phyloP scores from a whole-genome alignment of 1,284 basidiomycete species.

The Melampsora americana region DNA sequence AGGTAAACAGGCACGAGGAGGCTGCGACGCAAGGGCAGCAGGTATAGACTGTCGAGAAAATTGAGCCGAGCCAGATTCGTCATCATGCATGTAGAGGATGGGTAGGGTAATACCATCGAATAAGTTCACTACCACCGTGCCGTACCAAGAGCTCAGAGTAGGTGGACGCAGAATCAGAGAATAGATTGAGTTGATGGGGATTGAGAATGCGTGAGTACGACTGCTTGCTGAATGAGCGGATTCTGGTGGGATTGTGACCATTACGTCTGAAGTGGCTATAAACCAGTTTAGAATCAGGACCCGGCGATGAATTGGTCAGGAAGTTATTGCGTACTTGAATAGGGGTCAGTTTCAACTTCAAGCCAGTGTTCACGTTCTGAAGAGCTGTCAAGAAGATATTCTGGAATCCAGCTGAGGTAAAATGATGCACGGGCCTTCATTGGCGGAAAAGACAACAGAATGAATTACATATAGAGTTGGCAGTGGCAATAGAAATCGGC shows the following conservation, averaged over 20 bases:
- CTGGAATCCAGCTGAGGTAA: conserved; percentile 71
- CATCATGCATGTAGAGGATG: conserved; percentile 91
- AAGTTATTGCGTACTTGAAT: conserved; percentile 7
- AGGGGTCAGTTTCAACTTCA: conserved; percentile 28
- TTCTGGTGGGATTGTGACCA: conserved; percentile 35
- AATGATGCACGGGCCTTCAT: conserved; percentile 22
- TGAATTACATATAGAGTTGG: neutral
- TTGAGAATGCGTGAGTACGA: conserved; percentile 83
- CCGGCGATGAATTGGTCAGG: neutral
- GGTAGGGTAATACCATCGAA: conserved; percentile 84
- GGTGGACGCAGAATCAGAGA: conserved; percentile 81
- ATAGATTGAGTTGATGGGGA: conserved; percentile 82
- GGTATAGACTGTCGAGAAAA: conserved; percentile 49
- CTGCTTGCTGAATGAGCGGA: conserved; percentile 44
- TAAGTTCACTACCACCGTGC: conserved; percentile 67
- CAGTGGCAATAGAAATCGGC: neutral
- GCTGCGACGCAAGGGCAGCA: conserved; percentile 45
- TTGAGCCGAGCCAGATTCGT: conserved; percentile 72
- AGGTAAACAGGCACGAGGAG: conserved; percentile 28
- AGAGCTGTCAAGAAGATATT: conserved; percentile 66
- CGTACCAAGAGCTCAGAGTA: conserved; percentile 80
- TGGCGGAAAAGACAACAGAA: neutral
- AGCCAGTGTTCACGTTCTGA: conserved; percentile 33
- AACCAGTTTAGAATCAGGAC: neutral
- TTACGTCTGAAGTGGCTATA: conserved; percentile 26